These are phyloP conservation scores for Linnemannia hyalina DNA, from an alignment of 192 early-diverging fungal genomes.

Conservation along the genomic window DNA sequence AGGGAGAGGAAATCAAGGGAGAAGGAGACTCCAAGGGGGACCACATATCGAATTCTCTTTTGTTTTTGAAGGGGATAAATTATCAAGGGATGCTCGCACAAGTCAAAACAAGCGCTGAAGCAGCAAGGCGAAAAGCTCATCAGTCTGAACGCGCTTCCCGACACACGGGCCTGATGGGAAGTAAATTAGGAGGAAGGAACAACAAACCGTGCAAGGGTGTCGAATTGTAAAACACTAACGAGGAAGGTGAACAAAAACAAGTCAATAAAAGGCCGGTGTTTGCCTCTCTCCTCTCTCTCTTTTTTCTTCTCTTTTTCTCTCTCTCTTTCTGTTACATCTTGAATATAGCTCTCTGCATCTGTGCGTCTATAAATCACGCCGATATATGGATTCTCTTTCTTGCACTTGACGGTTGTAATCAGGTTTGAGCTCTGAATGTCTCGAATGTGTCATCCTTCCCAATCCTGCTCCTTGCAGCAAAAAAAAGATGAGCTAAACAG, in stretches of 20 bases:
- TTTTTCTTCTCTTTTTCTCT: background rate
- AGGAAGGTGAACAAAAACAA: background rate
- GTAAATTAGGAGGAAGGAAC: background rate
- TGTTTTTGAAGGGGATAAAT: slow-evolving; percentile 1
- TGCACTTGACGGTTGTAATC: background rate
- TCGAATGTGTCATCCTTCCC: background rate
- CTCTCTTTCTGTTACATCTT: background rate
- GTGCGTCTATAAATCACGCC: background rate
- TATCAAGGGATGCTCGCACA: background rate
- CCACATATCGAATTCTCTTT: background rate
- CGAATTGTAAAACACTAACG: background rate
- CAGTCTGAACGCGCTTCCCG: background rate
- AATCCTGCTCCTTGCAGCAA: background rate
- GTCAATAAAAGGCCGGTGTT: slow-evolving; percentile 1
- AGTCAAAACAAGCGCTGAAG: background rate
- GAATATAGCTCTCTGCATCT: background rate
- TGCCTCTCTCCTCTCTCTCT: background rate
- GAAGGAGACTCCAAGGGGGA: slow-evolving; percentile 29
- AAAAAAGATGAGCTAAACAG: background rate
- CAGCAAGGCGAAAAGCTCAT: background rate
- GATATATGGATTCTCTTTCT: background rate
- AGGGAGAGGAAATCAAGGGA: slow-evolving; percentile 2
- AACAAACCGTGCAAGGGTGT: background rate
- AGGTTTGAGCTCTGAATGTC: background rate
- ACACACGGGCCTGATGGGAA: slow-evolving; percentile 9